phyloP scores from a whole-genome alignment of 1,284 basidiomycete genomes.

The Waitea zeae region DNA sequence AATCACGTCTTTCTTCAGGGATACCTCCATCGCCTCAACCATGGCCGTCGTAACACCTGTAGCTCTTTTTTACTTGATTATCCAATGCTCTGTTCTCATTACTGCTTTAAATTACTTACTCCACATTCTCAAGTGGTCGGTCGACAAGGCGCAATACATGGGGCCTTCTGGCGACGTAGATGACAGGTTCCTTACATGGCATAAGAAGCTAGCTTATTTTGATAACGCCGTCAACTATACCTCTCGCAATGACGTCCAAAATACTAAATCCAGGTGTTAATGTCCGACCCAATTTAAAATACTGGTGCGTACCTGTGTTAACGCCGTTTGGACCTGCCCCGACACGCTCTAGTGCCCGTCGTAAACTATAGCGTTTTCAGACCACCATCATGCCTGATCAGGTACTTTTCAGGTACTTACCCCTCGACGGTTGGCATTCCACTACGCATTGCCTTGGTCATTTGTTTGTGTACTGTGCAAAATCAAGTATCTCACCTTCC shows the following conservation, averaged over 20 bases:
- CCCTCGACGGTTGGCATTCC: conserved; percentile 85
- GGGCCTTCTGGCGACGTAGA: conserved; percentile 81
- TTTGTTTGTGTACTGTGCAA: too few relatives aligned
- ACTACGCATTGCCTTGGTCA: too few relatives aligned
- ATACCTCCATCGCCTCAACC: conserved; percentile 87
- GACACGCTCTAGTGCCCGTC: conserved; percentile 69
- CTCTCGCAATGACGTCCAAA: conserved; percentile 88
- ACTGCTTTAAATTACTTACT: conserved; percentile 31
- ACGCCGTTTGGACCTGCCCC: conserved; percentile 58
- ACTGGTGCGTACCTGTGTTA: too few relatives aligned
- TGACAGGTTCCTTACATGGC: conserved; percentile 67
- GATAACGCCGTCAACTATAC: too few relatives aligned
- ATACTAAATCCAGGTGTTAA: too few relatives aligned
- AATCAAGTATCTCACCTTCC: too few relatives aligned
- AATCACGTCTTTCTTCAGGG: conserved; percentile 82
- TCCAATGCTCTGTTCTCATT: neutral
- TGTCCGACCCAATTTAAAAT: too few relatives aligned
- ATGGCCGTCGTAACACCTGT: conserved; percentile 88
- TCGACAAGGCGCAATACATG: conserved; percentile 89
- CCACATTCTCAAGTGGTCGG: conserved; percentile 82
- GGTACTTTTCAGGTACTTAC: too few relatives aligned
- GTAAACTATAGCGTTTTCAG: conserved; percentile 40
- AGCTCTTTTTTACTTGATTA: conserved; percentile 29
- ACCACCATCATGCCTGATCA: too few relatives aligned
- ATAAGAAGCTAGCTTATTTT: too few relatives aligned